Percentiles rank a stretch among this genome's conserved stretches.
Evolutionary conservation across 495 filamentous ascomycete species (phyloP).

Genomic region (Thermothielavioides terrestris): DNA sequence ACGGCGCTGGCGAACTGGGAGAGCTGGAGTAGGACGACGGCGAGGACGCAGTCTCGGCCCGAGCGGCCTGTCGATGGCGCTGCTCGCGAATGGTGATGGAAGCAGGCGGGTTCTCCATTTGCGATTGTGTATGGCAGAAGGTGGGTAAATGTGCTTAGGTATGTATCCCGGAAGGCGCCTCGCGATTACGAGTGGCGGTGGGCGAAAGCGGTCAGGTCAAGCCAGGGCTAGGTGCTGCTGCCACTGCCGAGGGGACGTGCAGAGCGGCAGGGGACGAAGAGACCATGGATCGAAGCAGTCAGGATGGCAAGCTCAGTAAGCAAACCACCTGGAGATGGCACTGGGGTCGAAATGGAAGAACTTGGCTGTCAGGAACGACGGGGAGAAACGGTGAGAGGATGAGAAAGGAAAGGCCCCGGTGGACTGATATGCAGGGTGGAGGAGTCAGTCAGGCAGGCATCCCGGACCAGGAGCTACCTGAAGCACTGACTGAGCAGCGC

Average conservation of each 20-base stretch:
- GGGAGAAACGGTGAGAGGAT: no score
- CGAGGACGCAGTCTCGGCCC: constrained; percentile 37
- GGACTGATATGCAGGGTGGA: no score
- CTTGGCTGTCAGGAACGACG: not conserved
- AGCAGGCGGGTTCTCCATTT: constrained; percentile 36
- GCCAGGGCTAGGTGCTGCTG: constrained; percentile 5
- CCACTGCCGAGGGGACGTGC: constrained; percentile 17
- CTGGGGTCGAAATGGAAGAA: not conserved
- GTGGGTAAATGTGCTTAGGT: not conserved
- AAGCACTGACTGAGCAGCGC: no score
- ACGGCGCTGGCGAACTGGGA: constrained; percentile 35
- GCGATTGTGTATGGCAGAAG: not conserved
- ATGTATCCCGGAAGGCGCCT: no score
- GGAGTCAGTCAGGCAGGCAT: no score
- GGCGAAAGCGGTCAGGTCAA: not conserved
- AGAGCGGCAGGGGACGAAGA: constrained; percentile 18
- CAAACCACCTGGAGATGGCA: not conserved
- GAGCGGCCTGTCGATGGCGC: constrained; percentile 29
- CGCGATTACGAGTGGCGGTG: not conserved
- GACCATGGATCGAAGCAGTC: constrained; percentile 16
- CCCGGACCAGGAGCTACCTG: no score
- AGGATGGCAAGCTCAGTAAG: not conserved
- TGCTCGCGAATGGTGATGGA: constrained; percentile 45
- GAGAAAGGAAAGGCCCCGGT: no score
- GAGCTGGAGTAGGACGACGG: constrained; percentile 47